Evolutionary conservation across 2,329 filamentous ascomycete species (phyloP), one percentile per base, ranked within the genome.

Genomic region (Atkinsonella hypoxylon): DNA sequence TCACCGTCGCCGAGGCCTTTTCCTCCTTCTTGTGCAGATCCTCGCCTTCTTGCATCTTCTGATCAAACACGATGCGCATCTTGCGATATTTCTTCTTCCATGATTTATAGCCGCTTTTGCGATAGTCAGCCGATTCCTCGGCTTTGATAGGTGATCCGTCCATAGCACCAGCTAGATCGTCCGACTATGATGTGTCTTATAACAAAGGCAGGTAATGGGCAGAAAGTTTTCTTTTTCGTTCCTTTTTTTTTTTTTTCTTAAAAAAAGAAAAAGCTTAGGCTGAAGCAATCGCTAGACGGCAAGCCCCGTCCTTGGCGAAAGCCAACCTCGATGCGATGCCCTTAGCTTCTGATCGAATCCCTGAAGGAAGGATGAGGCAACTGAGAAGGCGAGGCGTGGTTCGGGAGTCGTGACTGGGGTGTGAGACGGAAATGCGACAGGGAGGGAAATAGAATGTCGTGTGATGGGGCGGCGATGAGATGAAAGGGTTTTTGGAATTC

Each of bases 81-180:
- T 94, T 94, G 61, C 86, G 85, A 67, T 94, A 98, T 74, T 98
- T 98, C 72, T 95, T 95, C 78, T 87, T 89, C 75, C 77, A 85
- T 43, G 81, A 85, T 62, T 80, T 83, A 66, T 83, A 81, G 71
- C 77, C 61, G 69, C 73, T 66, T 71, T 59, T 62, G 58, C 59
- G 64, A 45, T 61, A 60, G 46, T 76, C 51, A 65, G 62, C 59
- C 75, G 71, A 52, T 43, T 72, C 71, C 53, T 75, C 71, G 56
- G 64, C 63, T 56, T 74, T 74, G 56, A 70, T 58, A 54, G 65
- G 59, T 39, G 61, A 56, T 7, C 63, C 66, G 51, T 62, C 65
- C 65, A 67, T 67, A n/a, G 31, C 18, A 22, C 9, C 31, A 11
- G 15, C 15, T 18, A 30, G 39, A 30, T 12, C 6, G 17, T 26